phyloP scores from a whole-genome alignment of 176 grass and related monocot genomes.

The Oryza glaberrima region DNA sequence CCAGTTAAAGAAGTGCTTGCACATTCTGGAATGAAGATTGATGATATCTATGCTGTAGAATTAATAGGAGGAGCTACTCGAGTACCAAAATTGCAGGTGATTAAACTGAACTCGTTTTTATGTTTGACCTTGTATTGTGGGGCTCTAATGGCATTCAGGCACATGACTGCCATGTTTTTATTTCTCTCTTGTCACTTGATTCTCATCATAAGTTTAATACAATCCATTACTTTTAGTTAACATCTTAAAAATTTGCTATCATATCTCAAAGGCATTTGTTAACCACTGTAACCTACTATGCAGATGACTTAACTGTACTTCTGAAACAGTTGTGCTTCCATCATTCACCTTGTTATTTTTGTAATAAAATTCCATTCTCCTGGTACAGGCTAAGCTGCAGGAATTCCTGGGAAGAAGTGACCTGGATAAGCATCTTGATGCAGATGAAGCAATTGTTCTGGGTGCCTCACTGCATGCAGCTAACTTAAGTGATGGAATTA shows the following conservation, averaged over 20 bases:
- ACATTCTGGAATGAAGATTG: slow-evolving; percentile 80
- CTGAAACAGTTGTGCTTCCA: not conserved
- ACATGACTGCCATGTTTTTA: not conserved
- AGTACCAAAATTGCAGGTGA: slow-evolving; percentile 93
- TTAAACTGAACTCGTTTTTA: slow-evolving; percentile 33
- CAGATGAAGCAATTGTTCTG: slow-evolving; percentile 98
- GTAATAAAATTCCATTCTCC: slow-evolving; percentile 30
- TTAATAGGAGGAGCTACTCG: slow-evolving; percentile 95
- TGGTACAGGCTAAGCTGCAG: slow-evolving; percentile 81
- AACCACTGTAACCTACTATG: not conserved
- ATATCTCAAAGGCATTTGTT: slow-evolving; percentile 9
- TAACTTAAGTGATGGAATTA: slow-evolving; percentile 98
- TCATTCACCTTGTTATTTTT: not conserved
- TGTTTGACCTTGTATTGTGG: not conserved
- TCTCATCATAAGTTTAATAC: not conserved
- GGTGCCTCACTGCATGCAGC: slow-evolving; percentile 96
- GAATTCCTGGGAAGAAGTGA: slow-evolving; percentile 83
- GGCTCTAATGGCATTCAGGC: slow-evolving; percentile 7
- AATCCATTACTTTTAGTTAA: not conserved
- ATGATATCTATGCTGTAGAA: slow-evolving; percentile 94
- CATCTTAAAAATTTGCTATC: not conserved
- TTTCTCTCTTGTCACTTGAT: not conserved
- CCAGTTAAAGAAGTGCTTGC: slow-evolving; percentile 86
- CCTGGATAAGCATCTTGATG: slow-evolving; percentile 94
- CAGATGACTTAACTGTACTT: not conserved